These are phyloP conservation scores for Syncephalis fuscata DNA, from an alignment of 371 early-diverging fungal species.

Conservation along the genomic window DNA sequence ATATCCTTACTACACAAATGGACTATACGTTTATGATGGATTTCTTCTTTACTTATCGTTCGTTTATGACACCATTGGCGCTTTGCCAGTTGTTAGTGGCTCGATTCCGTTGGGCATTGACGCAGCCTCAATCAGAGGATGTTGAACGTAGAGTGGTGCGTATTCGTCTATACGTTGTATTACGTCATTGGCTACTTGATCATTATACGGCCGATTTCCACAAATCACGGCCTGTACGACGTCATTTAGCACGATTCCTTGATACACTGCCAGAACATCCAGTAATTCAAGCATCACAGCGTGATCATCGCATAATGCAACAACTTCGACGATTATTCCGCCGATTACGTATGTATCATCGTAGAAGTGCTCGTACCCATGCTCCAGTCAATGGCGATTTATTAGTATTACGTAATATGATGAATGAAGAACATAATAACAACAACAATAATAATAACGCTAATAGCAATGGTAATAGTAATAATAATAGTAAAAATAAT, in stretches of 20 bases:
- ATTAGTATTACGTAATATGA: too few species aligned
- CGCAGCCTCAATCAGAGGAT: constrained; percentile 16
- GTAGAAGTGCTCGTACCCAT: not conserved
- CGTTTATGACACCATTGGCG: constrained; percentile 35
- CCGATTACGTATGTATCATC: constrained; percentile 1
- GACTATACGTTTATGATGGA: constrained; percentile 54
- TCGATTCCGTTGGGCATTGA: constrained; percentile 41
- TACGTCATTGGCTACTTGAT: constrained; percentile 48
- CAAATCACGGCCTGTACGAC: not conserved
- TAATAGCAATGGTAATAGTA: too few species aligned
- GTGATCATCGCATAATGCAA: constrained; percentile 4
- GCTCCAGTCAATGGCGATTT: too few species aligned
- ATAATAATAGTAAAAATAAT: too few species aligned
- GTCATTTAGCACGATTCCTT: not conserved
- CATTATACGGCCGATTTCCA: constrained; percentile 42
- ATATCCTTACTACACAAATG: constrained; percentile 39
- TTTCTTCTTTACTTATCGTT: constrained; percentile 48
- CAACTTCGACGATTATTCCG: constrained; percentile 1
- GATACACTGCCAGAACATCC: not conserved
- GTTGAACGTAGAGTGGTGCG: constrained; percentile 35
- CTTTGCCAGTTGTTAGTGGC: constrained; percentile 33
- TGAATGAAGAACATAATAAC: too few species aligned
- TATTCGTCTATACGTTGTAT: constrained; percentile 44
- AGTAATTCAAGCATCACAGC: not conserved
- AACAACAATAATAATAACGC: too few species aligned